These are phyloP conservation scores for Salix udensis DNA, from an alignment of 345 rosid genomes.

Conservation along the genomic window DNA sequence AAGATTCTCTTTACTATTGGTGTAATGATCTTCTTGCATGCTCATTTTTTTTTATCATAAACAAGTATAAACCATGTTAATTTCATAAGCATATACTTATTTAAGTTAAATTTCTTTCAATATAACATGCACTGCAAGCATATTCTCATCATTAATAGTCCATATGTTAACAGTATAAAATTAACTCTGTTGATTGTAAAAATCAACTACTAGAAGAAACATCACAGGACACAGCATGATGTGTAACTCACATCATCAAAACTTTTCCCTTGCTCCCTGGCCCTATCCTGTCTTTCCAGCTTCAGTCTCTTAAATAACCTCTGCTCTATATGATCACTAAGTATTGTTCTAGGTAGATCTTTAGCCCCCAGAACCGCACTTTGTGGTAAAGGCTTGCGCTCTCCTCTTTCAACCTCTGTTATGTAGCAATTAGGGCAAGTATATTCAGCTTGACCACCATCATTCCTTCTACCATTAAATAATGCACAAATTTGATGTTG, in stretches of 20 bases:
- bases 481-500: constrained; percentile 99
- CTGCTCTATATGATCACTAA: constrained; percentile 96
- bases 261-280: constrained; percentile 63
- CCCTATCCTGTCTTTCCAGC: constrained; percentile 82
- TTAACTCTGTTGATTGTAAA: background rate
- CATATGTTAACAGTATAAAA: background rate
- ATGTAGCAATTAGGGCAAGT: constrained; percentile 99
- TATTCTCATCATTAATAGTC: no score
- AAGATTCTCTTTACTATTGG: no score
- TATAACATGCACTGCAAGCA: background rate
- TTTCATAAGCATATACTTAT: background rate
- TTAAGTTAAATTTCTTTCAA: background rate
- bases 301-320: constrained; percentile 64
- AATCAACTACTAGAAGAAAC: background rate
- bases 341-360: constrained; percentile 87
- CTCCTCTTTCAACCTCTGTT: constrained; percentile 78
- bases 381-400: constrained; percentile 88
- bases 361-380: constrained; percentile 99
- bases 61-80: background rate
- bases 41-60: no score
- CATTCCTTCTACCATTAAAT: constrained; percentile 97
- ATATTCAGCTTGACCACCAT: constrained; percentile 99
- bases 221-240: background rate
- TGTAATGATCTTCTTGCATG: no score
- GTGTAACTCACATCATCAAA: constrained; percentile 74